Conservation (phyloP, 2,329 filamentous ascomycete genomes). For the Nannizzia gypsea region DNA sequence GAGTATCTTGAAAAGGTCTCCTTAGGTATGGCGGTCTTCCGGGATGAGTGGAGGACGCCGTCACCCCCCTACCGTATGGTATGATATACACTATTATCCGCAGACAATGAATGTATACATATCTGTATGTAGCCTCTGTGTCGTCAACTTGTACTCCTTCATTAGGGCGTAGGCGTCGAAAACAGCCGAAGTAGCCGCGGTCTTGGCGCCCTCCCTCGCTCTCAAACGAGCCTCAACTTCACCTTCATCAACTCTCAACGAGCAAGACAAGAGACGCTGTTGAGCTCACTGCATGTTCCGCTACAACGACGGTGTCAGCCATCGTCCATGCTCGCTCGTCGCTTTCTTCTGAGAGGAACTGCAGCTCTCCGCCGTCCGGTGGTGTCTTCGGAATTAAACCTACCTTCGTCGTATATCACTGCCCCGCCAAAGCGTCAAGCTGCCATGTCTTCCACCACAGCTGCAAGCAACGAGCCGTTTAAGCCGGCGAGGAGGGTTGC, state of each 20-base stretch:
- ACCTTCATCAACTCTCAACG: not conserved
- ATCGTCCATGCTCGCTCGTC: not conserved
- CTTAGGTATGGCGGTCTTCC: no score
- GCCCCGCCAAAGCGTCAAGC: not conserved
- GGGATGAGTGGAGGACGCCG: no score
- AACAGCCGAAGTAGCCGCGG: not conserved
- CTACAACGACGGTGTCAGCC: not conserved
- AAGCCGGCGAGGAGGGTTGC: conserved; percentile 38
- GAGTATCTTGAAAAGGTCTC: no score
- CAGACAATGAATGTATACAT: no score
- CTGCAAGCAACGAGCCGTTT: conserved; percentile 31
- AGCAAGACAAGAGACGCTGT: not conserved
- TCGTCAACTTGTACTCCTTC: no score
- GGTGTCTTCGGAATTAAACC: not conserved
- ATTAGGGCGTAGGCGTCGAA: no score
- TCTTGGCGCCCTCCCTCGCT: not conserved
- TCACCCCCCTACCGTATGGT: no score
- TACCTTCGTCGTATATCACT: not conserved
- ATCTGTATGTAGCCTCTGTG: no score
- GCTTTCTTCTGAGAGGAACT: not conserved
- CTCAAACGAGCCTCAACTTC: not conserved
- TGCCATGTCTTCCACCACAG: conserved; percentile 31
- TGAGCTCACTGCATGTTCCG: not conserved
- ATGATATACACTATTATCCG: no score
- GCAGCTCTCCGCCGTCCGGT: not conserved